A percentile compares a stretch with the other conserved stretches of the same genome.
Conservation (phyloP, 2,329 filamentous ascomycete genomes). For the Geosmithia morbida region DNA sequence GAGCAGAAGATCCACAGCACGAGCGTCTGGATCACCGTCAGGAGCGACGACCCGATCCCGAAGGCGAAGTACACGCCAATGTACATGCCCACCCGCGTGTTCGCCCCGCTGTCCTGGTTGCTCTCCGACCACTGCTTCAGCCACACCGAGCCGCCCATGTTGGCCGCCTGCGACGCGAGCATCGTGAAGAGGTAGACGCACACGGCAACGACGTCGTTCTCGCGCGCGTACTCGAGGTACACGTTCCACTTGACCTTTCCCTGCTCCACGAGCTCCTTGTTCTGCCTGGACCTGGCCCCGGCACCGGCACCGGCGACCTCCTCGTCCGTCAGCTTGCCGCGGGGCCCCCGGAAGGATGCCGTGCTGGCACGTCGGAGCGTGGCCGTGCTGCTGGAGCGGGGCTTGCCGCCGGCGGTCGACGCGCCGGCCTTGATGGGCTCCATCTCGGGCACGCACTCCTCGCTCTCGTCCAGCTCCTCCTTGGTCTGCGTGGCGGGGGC, state of each 20-base stretch:
- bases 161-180: constrained; percentile 65
- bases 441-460: constrained; percentile 63
- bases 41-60: constrained; percentile 68
- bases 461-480: constrained; percentile 60
- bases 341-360: constrained; percentile 74
- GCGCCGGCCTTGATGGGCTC: constrained; percentile 49
- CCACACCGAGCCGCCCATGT: constrained; percentile 81
- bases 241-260: constrained; percentile 96
- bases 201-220: constrained; percentile 80
- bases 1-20: constrained; percentile 99
- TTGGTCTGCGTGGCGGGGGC: constrained; percentile 35
- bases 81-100: constrained; percentile 72
- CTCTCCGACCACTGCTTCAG: constrained; percentile 81
- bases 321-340: constrained; percentile 75
- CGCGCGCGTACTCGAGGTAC: constrained; percentile 87
- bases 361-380: constrained; percentile 84
- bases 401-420: constrained; percentile 29
- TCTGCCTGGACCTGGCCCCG: constrained; percentile 72
- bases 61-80: constrained; percentile 94
- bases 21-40: constrained; percentile 84
- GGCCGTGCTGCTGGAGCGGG: constrained; percentile 53
- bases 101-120: constrained; percentile 54
- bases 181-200: constrained; percentile 64
- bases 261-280: constrained; percentile 80
- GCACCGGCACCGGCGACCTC: constrained; percentile 53